Percentiles rank a stretch among this genome's conserved stretches.
These are phyloP conservation scores for Lactifluus subvellereus DNA, from an alignment of 768 basidiomycete species.

Conservation along the genomic window DNA sequence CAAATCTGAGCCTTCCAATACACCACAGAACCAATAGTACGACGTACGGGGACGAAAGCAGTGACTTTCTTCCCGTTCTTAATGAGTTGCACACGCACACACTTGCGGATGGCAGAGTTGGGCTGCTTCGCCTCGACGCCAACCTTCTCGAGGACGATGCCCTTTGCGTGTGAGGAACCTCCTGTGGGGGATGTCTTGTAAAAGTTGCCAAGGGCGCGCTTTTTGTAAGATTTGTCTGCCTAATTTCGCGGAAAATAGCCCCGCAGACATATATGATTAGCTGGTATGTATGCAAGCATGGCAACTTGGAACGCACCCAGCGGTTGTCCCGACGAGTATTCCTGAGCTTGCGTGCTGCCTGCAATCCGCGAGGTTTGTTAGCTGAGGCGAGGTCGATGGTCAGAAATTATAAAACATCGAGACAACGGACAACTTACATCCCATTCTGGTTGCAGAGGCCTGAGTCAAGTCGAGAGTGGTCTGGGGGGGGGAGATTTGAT, in stretches of 20 bases:
- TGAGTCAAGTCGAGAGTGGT: constrained; percentile 36
- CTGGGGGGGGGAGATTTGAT: background rate
- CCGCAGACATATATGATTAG: background rate
- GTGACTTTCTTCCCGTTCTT: constrained; percentile 99
- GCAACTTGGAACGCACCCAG: constrained; percentile 58
- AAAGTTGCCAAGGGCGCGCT: constrained; percentile 97
- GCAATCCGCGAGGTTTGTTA: constrained; percentile 98
- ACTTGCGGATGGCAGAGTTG: constrained; percentile 99
- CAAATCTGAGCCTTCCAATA: constrained; percentile 1
- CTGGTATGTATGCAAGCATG: background rate
- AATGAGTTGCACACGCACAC: constrained; percentile 99
- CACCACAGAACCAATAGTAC: background rate
- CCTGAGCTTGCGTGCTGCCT: constrained; percentile 98
- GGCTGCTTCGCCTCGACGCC: constrained; percentile 99
- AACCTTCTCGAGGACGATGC: constrained; percentile 99
- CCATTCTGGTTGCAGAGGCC: constrained; percentile 64
- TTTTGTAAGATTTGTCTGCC: constrained; percentile 99
- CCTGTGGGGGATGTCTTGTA: constrained; percentile 99
- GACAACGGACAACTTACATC: constrained; percentile 54
- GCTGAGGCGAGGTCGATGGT: constrained; percentile 40
- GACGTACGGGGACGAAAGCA: constrained; percentile 93
- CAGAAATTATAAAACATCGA: constrained; percentile 4
- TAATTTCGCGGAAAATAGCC: constrained; percentile 29
- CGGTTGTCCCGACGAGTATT: constrained; percentile 91
- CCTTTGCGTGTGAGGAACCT: constrained; percentile 99